A percentile compares a stretch with the other conserved stretches of the same genome.
Conservation (phyloP, 768 basidiomycete species). For the Clitopilus passeckerianus region DNA sequence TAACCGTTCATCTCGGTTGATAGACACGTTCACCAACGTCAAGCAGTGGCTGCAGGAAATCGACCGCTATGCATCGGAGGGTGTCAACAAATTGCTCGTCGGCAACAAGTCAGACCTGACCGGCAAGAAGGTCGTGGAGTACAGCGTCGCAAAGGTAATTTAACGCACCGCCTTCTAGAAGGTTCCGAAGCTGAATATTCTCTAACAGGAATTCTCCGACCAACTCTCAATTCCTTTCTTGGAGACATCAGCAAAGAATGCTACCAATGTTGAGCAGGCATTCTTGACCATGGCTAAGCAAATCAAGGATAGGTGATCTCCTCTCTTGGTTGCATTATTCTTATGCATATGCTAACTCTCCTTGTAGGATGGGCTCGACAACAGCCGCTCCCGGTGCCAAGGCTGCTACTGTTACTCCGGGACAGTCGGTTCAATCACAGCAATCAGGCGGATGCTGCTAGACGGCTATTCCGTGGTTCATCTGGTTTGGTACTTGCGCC, state of each 20-base stretch:
- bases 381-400: slow-evolving; percentile 73
- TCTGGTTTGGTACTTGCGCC: not conserved
- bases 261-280: slow-evolving; percentile 97
- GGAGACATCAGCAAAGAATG: slow-evolving; percentile 99
- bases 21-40: slow-evolving; percentile 92
- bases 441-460: slow-evolving; percentile 77
- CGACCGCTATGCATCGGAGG: slow-evolving; percentile 94
- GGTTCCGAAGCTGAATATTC: not conserved
- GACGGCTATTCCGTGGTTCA: slow-evolving; percentile 16
- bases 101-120: slow-evolving; percentile 99
- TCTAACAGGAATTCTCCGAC: slow-evolving; percentile 82
- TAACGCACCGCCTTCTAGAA: not conserved
- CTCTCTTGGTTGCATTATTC: not conserved
- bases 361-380: slow-evolving; percentile 78
- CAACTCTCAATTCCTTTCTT: slow-evolving; percentile 92
- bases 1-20: not conserved
- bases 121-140: slow-evolving; percentile 93
- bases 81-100: slow-evolving; percentile 97
- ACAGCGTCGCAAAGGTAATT: slow-evolving; percentile 77
- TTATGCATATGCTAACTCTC: not conserved
- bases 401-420: slow-evolving; percentile 79
- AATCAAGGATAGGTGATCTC: slow-evolving; percentile 79
- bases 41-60: slow-evolving; percentile 96
- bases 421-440: slow-evolving; percentile 78
- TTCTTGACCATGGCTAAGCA: slow-evolving; percentile 99